Evolutionary conservation across 2,329 filamentous ascomycete genomes (phyloP).

Genomic region (Phaeosphaeriaceae sp.): DNA sequence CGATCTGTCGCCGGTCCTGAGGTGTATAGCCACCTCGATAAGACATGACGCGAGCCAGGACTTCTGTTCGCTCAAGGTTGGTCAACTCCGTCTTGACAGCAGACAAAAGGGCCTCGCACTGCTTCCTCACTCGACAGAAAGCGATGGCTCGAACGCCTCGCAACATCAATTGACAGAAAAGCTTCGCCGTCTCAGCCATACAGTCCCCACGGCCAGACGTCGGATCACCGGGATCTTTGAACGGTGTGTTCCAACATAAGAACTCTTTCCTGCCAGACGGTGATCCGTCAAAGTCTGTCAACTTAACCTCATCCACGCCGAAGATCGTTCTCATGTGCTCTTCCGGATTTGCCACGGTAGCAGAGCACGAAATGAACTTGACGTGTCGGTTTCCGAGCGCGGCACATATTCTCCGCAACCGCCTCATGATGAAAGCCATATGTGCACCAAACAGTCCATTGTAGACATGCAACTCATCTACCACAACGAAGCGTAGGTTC

Average conservation of each 20-base stretch:
- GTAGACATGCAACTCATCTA: constrained; percentile 90
- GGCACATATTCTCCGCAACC: constrained; percentile 85
- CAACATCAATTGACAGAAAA: constrained; percentile 90
- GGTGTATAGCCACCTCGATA: constrained; percentile 95
- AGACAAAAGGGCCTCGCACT: constrained; percentile 83
- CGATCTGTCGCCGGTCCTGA: constrained; percentile 85
- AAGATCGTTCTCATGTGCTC: constrained; percentile 96
- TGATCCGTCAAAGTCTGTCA: constrained; percentile 92
- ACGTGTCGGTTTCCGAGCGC: constrained; percentile 85
- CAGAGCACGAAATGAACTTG: constrained; percentile 94
- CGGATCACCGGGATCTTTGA: constrained; percentile 85
- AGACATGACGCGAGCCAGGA: constrained; percentile 84
- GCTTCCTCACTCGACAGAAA: constrained; percentile 86
- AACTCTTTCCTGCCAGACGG: constrained; percentile 94
- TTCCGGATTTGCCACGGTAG: constrained; percentile 90
- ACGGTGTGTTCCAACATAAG: constrained; percentile 96
- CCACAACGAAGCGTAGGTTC: constrained; percentile 87
- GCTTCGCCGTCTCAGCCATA: constrained; percentile 81
- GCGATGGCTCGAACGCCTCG: constrained; percentile 90
- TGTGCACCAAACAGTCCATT: constrained; percentile 95
- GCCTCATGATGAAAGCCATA: constrained; percentile 91
- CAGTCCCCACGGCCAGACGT: constrained; percentile 84
- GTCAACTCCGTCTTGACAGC: constrained; percentile 81
- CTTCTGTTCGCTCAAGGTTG: constrained; percentile 74
- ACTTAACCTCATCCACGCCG: constrained; percentile 77